Conservation (phyloP, 352 stramenopile genomes). For the Phytophthora sansomeana region DNA sequence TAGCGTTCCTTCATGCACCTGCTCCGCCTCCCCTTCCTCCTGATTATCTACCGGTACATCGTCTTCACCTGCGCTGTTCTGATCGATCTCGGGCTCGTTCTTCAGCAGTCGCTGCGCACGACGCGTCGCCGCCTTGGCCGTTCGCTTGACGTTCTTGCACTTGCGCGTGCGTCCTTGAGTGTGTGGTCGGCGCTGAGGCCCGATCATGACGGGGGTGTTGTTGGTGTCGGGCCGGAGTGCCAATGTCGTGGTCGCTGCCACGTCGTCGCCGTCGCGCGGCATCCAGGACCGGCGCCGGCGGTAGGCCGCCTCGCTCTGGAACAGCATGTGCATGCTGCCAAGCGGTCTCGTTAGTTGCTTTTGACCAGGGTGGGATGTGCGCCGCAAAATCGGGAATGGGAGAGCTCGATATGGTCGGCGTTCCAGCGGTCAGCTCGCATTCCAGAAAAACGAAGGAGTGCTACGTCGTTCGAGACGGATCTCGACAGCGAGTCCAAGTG, state of each 20-base stretch:
- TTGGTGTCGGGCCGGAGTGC: not conserved
- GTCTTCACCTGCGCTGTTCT: slow-evolving; percentile 1
- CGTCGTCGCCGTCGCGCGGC: slow-evolving; percentile 13
- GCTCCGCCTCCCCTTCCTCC: not conserved
- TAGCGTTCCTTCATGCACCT: not conserved
- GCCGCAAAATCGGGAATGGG: slow-evolving; percentile 22
- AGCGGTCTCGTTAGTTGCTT: not conserved
- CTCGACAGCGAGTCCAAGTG: not conserved
- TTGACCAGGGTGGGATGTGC: slow-evolving; percentile 6
- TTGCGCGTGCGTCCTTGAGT: slow-evolving; percentile 22
- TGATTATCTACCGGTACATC: slow-evolving; percentile 19
- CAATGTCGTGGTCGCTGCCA: not conserved
- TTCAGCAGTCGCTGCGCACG: not conserved
- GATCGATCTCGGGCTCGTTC: slow-evolving; percentile 4
- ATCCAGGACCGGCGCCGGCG: slow-evolving; percentile 26
- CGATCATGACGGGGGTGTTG: not conserved
- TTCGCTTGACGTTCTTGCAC: slow-evolving; percentile 15
- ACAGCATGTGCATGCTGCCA: slow-evolving; percentile 38
- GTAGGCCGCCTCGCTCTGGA: slow-evolving; percentile 32
- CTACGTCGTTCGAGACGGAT: too few species aligned
- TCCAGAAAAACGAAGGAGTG: not conserved
- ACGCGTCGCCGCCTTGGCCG: not conserved
- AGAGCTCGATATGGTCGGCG: not conserved
- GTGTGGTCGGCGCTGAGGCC: slow-evolving; percentile 4
- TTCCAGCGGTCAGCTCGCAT: slow-evolving; percentile 3